A percentile compares a stretch with the other conserved stretches of the same genome.
These are phyloP conservation scores for Leptomonas pyrrhocoris DNA, from an alignment of 208 protist genomes.

Conservation along the genomic window DNA sequence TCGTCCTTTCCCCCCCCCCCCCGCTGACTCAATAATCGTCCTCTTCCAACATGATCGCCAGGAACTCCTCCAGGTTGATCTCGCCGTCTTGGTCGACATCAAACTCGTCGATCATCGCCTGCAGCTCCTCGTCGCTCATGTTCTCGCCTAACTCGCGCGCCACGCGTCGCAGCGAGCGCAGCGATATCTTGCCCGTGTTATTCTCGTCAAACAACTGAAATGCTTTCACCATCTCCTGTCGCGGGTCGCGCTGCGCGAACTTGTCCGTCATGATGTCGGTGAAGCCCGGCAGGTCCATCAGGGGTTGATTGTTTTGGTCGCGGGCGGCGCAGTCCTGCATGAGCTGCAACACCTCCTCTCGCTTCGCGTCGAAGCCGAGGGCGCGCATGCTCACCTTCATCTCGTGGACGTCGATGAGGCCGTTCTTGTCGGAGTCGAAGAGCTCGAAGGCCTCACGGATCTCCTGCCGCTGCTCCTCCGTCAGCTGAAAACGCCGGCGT, in stretches of 20 bases:
- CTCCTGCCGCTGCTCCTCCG: constrained; percentile 98
- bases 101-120: constrained; percentile 98
- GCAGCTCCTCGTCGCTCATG: constrained; percentile 96
- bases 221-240: constrained; percentile 96
- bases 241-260: constrained; percentile 92
- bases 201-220: constrained; percentile 97
- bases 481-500: constrained; percentile 95
- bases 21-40: constrained; percentile 73
- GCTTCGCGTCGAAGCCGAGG: constrained; percentile 99
- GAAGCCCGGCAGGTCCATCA: constrained; percentile 93
- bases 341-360: constrained; percentile 90
- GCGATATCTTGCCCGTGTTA: constrained; percentile 93
- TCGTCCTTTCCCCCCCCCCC: no score
- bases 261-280: constrained; percentile 93
- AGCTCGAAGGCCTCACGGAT: constrained; percentile 99
- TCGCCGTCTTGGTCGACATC: constrained; percentile 95
- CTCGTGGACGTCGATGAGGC: constrained; percentile 98
- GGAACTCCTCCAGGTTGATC: constrained; percentile 96
- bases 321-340: constrained; percentile 89
- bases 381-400: constrained; percentile 99
- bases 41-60: constrained; percentile 95
- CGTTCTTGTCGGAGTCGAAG: constrained; percentile 97
- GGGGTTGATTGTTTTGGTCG: constrained; percentile 79
- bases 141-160: constrained; percentile 95
- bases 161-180: constrained; percentile 93